Evolutionary conservation across 2,329 filamentous ascomycete genomes (phyloP), one percentile per base, ranked within the genome.

Genomic region (Exophiala xenobiotica): DNA sequence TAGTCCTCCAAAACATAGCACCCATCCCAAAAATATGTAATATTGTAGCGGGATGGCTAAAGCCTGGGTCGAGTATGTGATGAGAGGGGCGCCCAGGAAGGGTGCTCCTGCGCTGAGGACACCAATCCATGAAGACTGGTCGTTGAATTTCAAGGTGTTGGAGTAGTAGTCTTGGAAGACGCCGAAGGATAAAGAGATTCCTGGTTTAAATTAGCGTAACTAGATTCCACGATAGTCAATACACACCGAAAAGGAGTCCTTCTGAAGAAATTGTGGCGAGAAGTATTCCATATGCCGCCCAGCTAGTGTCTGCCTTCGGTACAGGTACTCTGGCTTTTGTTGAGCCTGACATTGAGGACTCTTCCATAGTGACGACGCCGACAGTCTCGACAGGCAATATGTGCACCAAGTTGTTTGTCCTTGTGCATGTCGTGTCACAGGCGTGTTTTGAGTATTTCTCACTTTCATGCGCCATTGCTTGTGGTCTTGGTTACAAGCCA

Each of bases 1-100:
- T 6, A 70, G 64, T 51, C 53, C 64, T 24, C 63, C 23, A 5
- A 57, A 14, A 23, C 51, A 49, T 3, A 46, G 14, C 14, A 31
- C 26, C 43, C 47, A 57, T 20, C 51, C 52, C 1, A 35, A 2
- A 18, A 26, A 46, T n/a, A 57, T 46, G 23, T 51, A 57, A 26
- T 46, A 51, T 22, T 47, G 29, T 9, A 29, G 40, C 9, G 29
- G 22, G 14, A 49, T 35, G 8, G n/a, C 9, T 1, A 29, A 38
- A 24, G 14, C 31, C 20, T 54, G 29, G 23, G 47, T 55, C 12
- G 38, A 11, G 7, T 31, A 49, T 3, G 37, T 33, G 1, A 54
- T 38, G 14, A 49, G 20, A 11, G 47, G 47, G 6, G 47, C 48
- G 5, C 38, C 43, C 22, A 46, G 35, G 19, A 46, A 54, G 2